phyloP scores from a whole-genome alignment of 768 basidiomycete species.

The Kwoniella europaea region DNA sequence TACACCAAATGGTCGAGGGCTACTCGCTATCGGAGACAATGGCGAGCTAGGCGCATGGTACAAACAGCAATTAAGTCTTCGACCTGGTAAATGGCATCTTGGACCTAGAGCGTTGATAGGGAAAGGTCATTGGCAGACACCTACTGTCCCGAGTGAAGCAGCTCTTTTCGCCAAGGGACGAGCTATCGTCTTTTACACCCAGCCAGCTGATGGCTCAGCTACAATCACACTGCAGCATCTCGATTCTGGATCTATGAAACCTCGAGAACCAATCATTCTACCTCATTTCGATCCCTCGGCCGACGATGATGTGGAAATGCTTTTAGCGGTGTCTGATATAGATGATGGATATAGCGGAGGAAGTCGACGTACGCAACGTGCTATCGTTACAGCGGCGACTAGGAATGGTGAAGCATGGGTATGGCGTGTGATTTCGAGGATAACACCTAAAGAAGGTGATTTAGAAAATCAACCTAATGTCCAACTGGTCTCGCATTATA shows the following conservation, averaged over 20 bases:
- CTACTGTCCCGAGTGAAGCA: conserved; percentile 2
- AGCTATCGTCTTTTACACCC: conserved; percentile 42
- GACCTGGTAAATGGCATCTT: conserved; percentile 15
- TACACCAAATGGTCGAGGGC: conserved; percentile 56
- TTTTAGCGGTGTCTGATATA: conserved; percentile 56
- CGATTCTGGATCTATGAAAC: conserved; percentile 24
- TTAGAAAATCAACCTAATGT: conserved; percentile 19
- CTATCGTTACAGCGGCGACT: conserved; percentile 51
- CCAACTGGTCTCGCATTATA: conserved; percentile 31
- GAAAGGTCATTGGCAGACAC: conserved; percentile 37
- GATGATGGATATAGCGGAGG: conserved; percentile 52
- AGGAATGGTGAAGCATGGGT: conserved; percentile 45
- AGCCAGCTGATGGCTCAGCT: background rate
- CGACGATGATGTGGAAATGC: conserved; percentile 39
- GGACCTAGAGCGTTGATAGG: conserved; percentile 33
- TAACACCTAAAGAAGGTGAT: conserved; percentile 13
- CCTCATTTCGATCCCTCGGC: conserved; percentile 32
- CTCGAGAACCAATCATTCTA: conserved; percentile 28
- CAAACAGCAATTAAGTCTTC: conserved; percentile 37
- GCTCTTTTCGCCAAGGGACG: conserved; percentile 53
- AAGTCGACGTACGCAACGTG: conserved; percentile 37
- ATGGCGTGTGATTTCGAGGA: conserved; percentile 44
- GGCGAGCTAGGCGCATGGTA: conserved; percentile 51
- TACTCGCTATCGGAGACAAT: conserved; percentile 42
- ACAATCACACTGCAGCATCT: conserved; percentile 44